These are phyloP conservation scores for Bipolaris sorokiniana DNA, from an alignment of 2,329 filamentous ascomycete genomes.

Conservation along the genomic window DNA sequence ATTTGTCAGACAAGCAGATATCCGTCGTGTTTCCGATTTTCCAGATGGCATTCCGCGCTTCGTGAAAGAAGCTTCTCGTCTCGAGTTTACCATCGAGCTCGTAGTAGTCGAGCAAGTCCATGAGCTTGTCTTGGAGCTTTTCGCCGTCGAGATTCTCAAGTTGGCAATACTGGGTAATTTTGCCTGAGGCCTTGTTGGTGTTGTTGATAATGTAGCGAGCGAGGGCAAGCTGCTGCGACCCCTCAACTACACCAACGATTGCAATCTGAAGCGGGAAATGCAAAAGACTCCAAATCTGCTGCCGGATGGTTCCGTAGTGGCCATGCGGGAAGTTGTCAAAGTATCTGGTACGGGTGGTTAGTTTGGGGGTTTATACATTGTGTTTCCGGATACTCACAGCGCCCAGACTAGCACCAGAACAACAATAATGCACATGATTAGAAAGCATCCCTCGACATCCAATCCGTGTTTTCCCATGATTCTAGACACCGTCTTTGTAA, in stretches of 20 bases:
- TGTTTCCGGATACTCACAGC: conserved; percentile 35
- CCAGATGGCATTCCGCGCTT: conserved; percentile 22
- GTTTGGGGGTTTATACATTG: not conserved
- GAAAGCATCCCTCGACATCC: conserved; percentile 43
- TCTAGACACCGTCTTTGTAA: conserved; percentile 60
- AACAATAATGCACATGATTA: conserved; percentile 47
- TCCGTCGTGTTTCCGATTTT: conserved; percentile 39
- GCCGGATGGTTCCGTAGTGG: conserved; percentile 60
- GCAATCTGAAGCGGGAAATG: conserved; percentile 70
- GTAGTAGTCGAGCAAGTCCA: conserved; percentile 33
- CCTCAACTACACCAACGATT: conserved; percentile 69
- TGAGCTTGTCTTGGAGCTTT: conserved; percentile 38
- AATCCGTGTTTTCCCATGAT: conserved; percentile 48
- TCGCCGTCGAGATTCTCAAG: conserved; percentile 37
- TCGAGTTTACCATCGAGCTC: conserved; percentile 43
- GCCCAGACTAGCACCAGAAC: conserved; percentile 65
- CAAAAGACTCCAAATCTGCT: conserved; percentile 63
- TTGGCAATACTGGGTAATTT: conserved; percentile 48
- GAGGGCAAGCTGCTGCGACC: conserved; percentile 63
- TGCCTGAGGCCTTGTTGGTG: conserved; percentile 49
- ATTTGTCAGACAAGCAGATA: conserved; percentile 39
- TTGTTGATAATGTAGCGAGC: conserved; percentile 56
- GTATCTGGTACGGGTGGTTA: conserved; percentile 46
- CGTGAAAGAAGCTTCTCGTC: conserved; percentile 24
- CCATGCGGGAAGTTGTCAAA: conserved; percentile 62